A percentile compares a stretch with the other conserved stretches of the same genome.
phyloP scores from a whole-genome alignment of 345 rosid species.

The Salix koriyanagi region DNA sequence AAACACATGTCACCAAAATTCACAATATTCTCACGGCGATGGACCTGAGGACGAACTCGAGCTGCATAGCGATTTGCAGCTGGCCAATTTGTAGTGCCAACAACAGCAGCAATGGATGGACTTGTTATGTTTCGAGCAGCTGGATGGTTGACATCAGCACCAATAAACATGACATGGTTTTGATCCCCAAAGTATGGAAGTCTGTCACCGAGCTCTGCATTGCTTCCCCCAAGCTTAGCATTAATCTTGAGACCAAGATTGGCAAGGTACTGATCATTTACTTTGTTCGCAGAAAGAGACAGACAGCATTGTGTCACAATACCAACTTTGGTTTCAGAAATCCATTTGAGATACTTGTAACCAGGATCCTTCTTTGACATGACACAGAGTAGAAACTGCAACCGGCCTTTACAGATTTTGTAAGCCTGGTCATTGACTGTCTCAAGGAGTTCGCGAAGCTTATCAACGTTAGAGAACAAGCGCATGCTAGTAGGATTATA shows the following conservation, averaged over 20 bases:
- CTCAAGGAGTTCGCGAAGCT: conserved; percentile 42
- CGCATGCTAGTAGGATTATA: conserved; percentile 35
- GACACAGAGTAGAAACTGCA: conserved; percentile 65
- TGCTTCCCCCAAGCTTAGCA: conserved; percentile 97
- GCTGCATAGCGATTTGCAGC: conserved; percentile 79
- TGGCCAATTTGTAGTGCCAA: conserved; percentile 84
- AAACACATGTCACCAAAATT: conserved; percentile 62
- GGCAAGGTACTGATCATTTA: conserved; percentile 60
- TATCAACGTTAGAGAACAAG: conserved; percentile 31
- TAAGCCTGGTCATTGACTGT: conserved; percentile 27
- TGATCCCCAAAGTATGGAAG: conserved; percentile 45
- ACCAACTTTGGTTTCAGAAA: conserved; percentile 74
- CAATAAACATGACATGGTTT: conserved; percentile 69
- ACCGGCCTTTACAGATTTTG: conserved; percentile 24
- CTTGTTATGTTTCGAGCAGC: conserved; percentile 43
- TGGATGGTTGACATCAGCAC: conserved; percentile 95
- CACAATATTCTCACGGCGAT: conserved; percentile 59
- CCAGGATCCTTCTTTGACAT: conserved; percentile 62
- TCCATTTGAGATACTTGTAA: conserved; percentile 81
- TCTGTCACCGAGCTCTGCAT: conserved; percentile 54
- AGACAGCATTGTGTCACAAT: conserved; percentile 83
- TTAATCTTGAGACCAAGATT: conserved; percentile 83
- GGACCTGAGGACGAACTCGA: conserved; percentile 55
- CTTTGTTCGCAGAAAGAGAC: conserved; percentile 34
- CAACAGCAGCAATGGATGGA: conserved; percentile 86